Evolutionary conservation across 441 rosid species (phyloP).

Genomic region (Euphorbia celastroides): DNA sequence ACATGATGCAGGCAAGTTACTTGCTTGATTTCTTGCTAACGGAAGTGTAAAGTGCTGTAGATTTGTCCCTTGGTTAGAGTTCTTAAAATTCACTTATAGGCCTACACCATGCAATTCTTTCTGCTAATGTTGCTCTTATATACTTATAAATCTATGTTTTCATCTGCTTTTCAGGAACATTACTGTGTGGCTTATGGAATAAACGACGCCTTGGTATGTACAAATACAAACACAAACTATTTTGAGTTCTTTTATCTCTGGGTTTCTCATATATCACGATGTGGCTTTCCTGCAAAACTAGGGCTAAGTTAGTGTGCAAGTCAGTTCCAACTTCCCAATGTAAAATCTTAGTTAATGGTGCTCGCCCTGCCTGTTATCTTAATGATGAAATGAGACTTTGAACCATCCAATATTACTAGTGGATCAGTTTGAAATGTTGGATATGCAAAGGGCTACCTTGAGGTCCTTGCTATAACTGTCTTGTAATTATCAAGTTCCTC

Average conservation of each 20-base stretch:
- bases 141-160: constrained; percentile 8
- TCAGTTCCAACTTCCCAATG: background rate
- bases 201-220: constrained; percentile 76
- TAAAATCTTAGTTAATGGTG: background rate
- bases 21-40: constrained; percentile 13
- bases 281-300: constrained; percentile 3
- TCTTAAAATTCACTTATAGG: background rate
- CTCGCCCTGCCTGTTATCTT: background rate
- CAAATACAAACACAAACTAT: background rate
- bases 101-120: constrained; percentile 12
- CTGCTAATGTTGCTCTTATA: constrained; percentile 1
- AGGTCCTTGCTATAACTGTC: too few species aligned
- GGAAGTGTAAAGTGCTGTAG: constrained; percentile 9
- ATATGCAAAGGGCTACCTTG: too few species aligned
- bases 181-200: constrained; percentile 83
- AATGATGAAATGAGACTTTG: constrained; percentile 4
- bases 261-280: constrained; percentile 1
- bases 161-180: constrained; percentile 56
- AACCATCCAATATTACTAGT: background rate
- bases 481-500: too few species aligned
- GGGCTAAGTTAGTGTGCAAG: background rate
- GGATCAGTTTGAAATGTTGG: too few species aligned
- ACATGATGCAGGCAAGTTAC: constrained; percentile 95
- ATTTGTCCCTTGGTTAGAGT: constrained; percentile 5
- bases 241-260: background rate